Base-by-base conservation (phyloP, 2,329 filamentous ascomycete species). In the Beauveria sp. region DNA sequence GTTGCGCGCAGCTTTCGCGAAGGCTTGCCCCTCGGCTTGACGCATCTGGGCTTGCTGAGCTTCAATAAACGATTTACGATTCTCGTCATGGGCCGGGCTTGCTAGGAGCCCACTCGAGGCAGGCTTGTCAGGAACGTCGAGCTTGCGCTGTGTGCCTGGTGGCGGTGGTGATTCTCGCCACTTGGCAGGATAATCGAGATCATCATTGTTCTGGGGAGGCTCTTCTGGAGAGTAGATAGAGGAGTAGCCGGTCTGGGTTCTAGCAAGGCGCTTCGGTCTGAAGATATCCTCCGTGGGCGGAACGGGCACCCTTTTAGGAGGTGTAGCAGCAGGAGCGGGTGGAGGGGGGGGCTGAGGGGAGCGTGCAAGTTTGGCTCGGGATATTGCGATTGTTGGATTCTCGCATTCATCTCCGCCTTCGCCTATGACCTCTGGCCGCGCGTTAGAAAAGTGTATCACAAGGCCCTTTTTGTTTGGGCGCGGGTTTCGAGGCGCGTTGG, bases 351-450 rank as follows among this genome's bases (percentile, higher is more conserved):
- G 73, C 66, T 70, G 75, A 34, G 69, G 55, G 37, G 59, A 47
- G 28, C 62, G 60, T 37, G 58, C 52, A 18, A 37, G 30, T 24
- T 50, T 58, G 10, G 30, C 43, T 2, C 61, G 50, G 9, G 61
- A 52, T 24, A 63, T 54, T 70, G 69, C 66, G 72, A 56, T 51
- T n/a, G 44, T 62, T 60, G 90, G 89, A 9, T 82, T 77, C 59
- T 90, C 86, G 59, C 89, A 88, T 72, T 96, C 92, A 69, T 97
- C 93, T 40, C 93, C 93, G 62, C 93, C 93, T 73, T 93, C 88
- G 52, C 93, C 93, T 69, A 97, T 97, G 64, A 96, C 75, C 52
- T 91, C 88, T 7, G 92, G 92, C 59, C 82, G 79, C 10, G 81
- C 82, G 66, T 90, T 85, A 57, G 82, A 83, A 68, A 97, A 97